phyloP scores from a whole-genome alignment of 805 yeast species.

The Metschnikowia proteae region DNA sequence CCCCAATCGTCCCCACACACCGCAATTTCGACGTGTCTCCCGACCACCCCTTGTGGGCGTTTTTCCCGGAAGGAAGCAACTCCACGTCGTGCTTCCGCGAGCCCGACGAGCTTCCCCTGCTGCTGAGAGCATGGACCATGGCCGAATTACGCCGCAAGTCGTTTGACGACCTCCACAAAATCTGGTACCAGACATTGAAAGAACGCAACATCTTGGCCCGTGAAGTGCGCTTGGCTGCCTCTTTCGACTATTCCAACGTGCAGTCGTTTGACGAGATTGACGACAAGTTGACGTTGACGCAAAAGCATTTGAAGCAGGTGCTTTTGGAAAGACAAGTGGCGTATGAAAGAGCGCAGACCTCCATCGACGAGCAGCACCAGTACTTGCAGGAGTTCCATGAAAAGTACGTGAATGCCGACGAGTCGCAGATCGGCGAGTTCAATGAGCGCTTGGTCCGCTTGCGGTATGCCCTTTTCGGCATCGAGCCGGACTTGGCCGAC shows the following conservation, averaged over 20 bases:
- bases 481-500: slow-evolving; percentile 60
- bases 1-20: slow-evolving; percentile 83
- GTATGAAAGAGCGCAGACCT: slow-evolving; percentile 53
- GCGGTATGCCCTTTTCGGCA: slow-evolving; percentile 82
- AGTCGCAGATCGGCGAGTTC: slow-evolving; percentile 50
- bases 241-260: slow-evolving; percentile 25
- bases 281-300: slow-evolving; percentile 33
- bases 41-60: slow-evolving; percentile 94
- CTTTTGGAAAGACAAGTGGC: slow-evolving; percentile 81
- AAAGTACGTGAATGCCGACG: slow-evolving; percentile 52
- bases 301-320: slow-evolving; percentile 72
- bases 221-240: slow-evolving; percentile 59
- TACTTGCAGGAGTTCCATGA: slow-evolving; percentile 56
- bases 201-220: slow-evolving; percentile 78
- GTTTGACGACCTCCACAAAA: slow-evolving; percentile 83
- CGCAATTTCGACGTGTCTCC: slow-evolving; percentile 68
- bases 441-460: slow-evolving; percentile 72
- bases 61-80: slow-evolving; percentile 55
- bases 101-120: slow-evolving; percentile 46
- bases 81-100: slow-evolving; percentile 55
- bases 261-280: slow-evolving; percentile 41
- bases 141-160: slow-evolving; percentile 87
- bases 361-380: slow-evolving; percentile 40
- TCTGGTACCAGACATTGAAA: slow-evolving; percentile 85
- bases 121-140: slow-evolving; percentile 79